A percentile compares a stretch with the other conserved stretches of the same genome.
Conservation (phyloP, 805 yeast species). For the Saturnispora dispora region DNA sequence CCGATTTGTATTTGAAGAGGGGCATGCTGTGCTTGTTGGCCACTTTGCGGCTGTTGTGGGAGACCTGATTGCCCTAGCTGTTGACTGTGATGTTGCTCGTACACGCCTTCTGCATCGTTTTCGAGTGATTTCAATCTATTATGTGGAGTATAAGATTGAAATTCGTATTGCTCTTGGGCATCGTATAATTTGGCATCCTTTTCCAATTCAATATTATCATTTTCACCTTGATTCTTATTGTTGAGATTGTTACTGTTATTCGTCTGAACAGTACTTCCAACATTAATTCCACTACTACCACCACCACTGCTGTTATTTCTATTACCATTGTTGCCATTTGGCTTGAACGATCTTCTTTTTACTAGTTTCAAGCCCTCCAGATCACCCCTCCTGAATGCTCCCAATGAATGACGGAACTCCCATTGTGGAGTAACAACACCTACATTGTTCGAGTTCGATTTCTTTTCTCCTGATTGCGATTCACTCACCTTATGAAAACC, state of each 20-base stretch:
- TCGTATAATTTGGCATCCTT: not conserved
- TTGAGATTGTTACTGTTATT: not conserved
- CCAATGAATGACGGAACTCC: slow-evolving; percentile 86
- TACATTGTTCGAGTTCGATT: not conserved
- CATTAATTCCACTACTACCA: not conserved
- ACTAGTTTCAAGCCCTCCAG: slow-evolving; percentile 61
- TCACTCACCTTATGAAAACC: slow-evolving; percentile 68
- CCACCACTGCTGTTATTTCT: not conserved
- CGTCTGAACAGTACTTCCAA: slow-evolving; percentile 5
- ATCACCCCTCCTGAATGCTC: slow-evolving; percentile 74
- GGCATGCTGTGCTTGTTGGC: not conserved
- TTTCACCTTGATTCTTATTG: not conserved
- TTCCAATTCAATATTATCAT: not conserved
- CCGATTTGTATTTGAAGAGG: not conserved
- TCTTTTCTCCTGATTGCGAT: not conserved
- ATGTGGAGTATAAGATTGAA: slow-evolving; percentile 8
- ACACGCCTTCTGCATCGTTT: not conserved
- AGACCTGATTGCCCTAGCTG: slow-evolving; percentile 10
- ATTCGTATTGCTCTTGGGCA: not conserved
- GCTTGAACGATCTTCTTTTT: slow-evolving; percentile 56
- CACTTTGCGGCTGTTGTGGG: slow-evolving; percentile 8
- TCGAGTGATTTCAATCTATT: not conserved
- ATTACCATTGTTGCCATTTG: not conserved
- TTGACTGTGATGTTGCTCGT: slow-evolving; percentile 11
- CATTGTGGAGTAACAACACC: slow-evolving; percentile 31